Percentiles rank a stretch among this genome's conserved stretches.
These are phyloP conservation scores for Claviceps paspali DNA, from an alignment of 2,329 filamentous ascomycete species.

Conservation along the genomic window DNA sequence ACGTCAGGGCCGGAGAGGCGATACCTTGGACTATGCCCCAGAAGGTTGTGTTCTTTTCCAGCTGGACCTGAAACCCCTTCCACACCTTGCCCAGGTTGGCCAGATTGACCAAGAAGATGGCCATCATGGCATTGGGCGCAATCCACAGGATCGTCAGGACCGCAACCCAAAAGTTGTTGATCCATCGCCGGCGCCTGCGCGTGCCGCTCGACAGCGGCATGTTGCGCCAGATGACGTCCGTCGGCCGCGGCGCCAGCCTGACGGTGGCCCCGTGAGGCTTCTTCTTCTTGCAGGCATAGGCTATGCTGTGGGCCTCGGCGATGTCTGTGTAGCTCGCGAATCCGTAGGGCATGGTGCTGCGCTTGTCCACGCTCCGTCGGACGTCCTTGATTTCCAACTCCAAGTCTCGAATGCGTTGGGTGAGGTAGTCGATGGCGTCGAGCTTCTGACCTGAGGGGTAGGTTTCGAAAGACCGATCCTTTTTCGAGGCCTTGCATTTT, in stretches of 20 bases:
- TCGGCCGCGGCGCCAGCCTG: constrained; percentile 66
- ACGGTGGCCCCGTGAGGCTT: constrained; percentile 66
- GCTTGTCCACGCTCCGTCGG: constrained; percentile 66
- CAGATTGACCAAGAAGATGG: constrained; percentile 82
- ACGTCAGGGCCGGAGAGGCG: constrained; percentile 72
- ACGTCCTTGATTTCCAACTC: constrained; percentile 77
- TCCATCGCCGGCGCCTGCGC: constrained; percentile 55
- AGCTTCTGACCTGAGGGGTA: constrained; percentile 59
- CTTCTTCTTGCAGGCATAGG: constrained; percentile 66
- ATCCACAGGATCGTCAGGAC: constrained; percentile 76
- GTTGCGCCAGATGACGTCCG: constrained; percentile 94
- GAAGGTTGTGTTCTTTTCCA: constrained; percentile 45
- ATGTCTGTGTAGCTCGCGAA: constrained; percentile 91
- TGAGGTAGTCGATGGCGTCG: constrained; percentile 89
- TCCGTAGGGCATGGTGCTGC: constrained; percentile 78
- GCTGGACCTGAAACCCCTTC: constrained; percentile 52
- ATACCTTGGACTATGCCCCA: constrained; percentile 93
- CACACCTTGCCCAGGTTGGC: constrained; percentile 67
- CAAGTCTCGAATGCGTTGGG: constrained; percentile 65
- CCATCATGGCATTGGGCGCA: constrained; percentile 83
- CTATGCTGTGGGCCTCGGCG: constrained; percentile 73
- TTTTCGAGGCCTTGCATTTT: constrained; percentile 63
- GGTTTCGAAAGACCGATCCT: constrained; percentile 51
- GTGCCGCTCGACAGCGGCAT: constrained; percentile 55
- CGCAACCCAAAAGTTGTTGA: constrained; percentile 74